Percentiles rank a stretch among this genome's conserved stretches.
These are phyloP conservation scores for Chrysanthemum seticuspe DNA, from an alignment of 129 eudicot genomes.

Conservation along the genomic window DNA sequence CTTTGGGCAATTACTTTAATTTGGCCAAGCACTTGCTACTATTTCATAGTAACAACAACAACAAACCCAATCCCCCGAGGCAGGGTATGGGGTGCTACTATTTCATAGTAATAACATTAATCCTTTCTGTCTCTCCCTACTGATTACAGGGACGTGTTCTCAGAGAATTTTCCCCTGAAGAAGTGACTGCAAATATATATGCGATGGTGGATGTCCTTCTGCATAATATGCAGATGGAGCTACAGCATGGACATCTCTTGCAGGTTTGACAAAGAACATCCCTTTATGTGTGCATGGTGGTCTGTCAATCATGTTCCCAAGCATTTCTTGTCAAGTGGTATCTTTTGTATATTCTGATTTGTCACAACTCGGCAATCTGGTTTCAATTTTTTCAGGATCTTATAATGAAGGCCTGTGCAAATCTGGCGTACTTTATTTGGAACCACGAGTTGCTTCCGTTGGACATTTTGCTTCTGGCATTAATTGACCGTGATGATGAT, in stretches of 20 bases:
- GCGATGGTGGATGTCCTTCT: conserved; percentile 95
- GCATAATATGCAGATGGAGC: conserved; percentile 84
- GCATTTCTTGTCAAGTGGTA: conserved; percentile 13
- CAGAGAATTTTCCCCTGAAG: conserved; percentile 97
- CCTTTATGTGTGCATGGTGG: background rate
- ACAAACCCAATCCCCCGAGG: too few species aligned
- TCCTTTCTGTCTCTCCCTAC: background rate
- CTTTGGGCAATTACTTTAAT: too few species aligned
- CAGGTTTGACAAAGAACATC: conserved; percentile 53
- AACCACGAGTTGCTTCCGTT: conserved; percentile 94
- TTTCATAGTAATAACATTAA: too few species aligned
- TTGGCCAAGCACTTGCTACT: too few species aligned
- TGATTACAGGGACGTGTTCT: conserved; percentile 75
- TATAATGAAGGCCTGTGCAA: conserved; percentile 72
- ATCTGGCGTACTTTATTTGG: conserved; percentile 87
- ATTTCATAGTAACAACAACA: too few species aligned
- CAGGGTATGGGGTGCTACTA: too few species aligned
- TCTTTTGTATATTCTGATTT: background rate
- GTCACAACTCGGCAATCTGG: conserved; percentile 4
- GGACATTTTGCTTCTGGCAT: conserved; percentile 83
- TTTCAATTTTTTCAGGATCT: conserved; percentile 58
- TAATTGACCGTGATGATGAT: conserved; percentile 97
- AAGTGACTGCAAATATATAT: conserved; percentile 87
- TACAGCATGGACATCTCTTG: conserved; percentile 77
- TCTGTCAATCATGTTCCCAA: background rate